These are phyloP conservation scores for Coffea eugenioides DNA, from an alignment of 257 asterid genomes.

Conservation along the genomic window DNA sequence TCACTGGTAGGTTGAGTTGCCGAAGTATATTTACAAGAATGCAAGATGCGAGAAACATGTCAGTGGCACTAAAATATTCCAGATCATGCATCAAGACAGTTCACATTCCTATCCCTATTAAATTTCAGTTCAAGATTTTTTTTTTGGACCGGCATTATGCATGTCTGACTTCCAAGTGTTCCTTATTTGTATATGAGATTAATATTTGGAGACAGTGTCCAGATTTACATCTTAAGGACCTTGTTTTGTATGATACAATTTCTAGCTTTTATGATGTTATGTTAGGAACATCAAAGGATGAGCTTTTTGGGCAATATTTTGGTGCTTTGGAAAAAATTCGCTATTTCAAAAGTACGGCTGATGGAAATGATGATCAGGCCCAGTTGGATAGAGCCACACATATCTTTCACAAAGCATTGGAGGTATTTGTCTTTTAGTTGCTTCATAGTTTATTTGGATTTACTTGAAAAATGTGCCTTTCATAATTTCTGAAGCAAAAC, in stretches of 20 bases:
- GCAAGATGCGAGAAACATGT: background rate
- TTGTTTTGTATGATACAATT: background rate
- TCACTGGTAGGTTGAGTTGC: background rate
- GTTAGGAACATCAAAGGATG: slow-evolving; percentile 45
- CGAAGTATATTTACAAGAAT: background rate
- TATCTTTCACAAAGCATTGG: slow-evolving; percentile 57
- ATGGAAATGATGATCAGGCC: slow-evolving; percentile 67
- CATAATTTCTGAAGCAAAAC: background rate
- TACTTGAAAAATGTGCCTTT: background rate
- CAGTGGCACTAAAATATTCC: background rate
- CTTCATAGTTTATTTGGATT: background rate
- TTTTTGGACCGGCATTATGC: background rate
- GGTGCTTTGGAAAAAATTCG: slow-evolving; percentile 67
- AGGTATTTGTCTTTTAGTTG: slow-evolving; percentile 35
- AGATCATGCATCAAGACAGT: background rate
- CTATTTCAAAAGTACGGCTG: slow-evolving; percentile 60
- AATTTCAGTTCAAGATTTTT: background rate
- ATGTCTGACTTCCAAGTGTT: background rate
- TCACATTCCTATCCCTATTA: background rate
- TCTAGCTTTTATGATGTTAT: background rate
- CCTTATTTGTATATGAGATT: background rate
- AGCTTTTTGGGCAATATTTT: slow-evolving; percentile 72
- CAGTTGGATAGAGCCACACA: slow-evolving; percentile 69
- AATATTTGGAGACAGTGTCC: background rate
- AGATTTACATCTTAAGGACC: background rate